Evolutionary conservation across 2,329 filamentous ascomycete genomes (phyloP).

Genomic region (Microascus cirrosus): DNA sequence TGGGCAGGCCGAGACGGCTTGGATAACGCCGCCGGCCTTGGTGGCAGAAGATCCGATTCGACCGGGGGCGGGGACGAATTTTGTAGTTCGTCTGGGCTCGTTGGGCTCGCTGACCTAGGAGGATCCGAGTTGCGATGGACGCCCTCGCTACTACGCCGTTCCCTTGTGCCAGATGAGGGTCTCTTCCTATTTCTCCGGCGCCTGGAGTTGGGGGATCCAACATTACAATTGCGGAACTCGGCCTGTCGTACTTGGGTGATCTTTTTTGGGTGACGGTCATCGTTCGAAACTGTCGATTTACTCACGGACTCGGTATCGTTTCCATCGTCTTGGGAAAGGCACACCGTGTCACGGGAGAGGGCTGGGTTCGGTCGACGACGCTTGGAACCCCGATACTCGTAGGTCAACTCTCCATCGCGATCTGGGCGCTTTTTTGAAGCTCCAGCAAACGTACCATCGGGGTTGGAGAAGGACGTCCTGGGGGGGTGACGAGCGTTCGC

Average conservation of each 20-base stretch:
- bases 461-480: background rate
- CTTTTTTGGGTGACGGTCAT: background rate
- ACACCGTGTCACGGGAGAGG: background rate
- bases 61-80: background rate
- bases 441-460: background rate
- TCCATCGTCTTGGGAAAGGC: background rate
- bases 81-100: constrained; percentile 1
- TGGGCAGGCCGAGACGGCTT: background rate
- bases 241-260: background rate
- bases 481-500: background rate
- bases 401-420: background rate
- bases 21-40: background rate
- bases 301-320: background rate
- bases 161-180: background rate
- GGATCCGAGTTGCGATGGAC: background rate
- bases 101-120: background rate
- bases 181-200: background rate
- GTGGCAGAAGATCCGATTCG: background rate
- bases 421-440: background rate
- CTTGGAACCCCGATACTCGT: background rate
- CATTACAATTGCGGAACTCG: background rate
- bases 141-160: background rate
- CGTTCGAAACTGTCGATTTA: background rate
- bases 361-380: background rate
- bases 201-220: too few species aligned